Conservation (phyloP, 1,284 basidiomycete species). For the Rhizoctonia solani region DNA sequence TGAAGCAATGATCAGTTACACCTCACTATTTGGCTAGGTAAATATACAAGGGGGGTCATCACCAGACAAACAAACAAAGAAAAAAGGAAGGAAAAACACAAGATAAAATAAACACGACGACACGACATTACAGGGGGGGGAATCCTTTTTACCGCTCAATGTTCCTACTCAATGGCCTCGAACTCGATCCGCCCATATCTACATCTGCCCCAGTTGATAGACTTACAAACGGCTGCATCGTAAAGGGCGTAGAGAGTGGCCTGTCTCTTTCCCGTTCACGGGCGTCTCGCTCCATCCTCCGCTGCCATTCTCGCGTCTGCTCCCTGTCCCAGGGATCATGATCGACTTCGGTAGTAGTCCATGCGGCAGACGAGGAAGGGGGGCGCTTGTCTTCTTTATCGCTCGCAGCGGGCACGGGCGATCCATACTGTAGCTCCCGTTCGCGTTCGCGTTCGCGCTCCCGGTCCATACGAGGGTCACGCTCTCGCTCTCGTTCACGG, state of each 20-base stretch:
- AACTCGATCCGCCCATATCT: slow-evolving; percentile 2
- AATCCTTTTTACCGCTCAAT: slow-evolving; percentile 7
- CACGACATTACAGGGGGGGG: neutral
- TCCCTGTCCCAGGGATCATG: slow-evolving; percentile 25
- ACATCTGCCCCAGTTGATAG: slow-evolving; percentile 2
- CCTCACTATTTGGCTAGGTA: neutral
- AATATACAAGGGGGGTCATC: neutral
- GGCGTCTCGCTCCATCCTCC: neutral
- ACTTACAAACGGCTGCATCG: slow-evolving; percentile 19
- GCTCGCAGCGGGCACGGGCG: neutral
- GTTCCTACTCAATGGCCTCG: slow-evolving; percentile 12
- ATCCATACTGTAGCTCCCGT: neutral
- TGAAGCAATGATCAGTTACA: neutral
- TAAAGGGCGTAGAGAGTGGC: slow-evolving; percentile 19
- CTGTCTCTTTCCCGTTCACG: slow-evolving; percentile 16
- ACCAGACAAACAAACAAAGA: neutral
- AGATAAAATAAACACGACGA: neutral
- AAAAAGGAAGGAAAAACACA: neutral
- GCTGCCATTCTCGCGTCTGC: slow-evolving; percentile 9
- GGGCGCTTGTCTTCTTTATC: slow-evolving; percentile 25
- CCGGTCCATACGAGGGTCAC: neutral
- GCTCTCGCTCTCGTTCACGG: neutral
- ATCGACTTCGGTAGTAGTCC: slow-evolving; percentile 8
- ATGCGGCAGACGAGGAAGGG: neutral
- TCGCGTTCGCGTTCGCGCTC: neutral